phyloP scores from a whole-genome alignment of 2,329 filamentous ascomycete genomes.

The Fusarium graminum region DNA sequence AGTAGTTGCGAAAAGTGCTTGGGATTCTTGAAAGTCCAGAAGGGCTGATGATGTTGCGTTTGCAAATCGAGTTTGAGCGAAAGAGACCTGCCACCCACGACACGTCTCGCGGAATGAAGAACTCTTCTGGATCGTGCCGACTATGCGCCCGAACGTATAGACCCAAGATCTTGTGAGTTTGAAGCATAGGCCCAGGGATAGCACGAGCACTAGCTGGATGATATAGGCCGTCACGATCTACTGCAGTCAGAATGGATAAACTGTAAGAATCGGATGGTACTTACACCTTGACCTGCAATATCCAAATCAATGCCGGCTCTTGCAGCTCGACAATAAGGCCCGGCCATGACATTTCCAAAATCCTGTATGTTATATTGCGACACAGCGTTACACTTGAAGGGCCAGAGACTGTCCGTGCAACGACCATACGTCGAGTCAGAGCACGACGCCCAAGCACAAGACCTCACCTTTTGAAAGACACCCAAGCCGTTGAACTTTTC shows the following conservation, averaged over 20 bases:
- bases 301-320: neutral
- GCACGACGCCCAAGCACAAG: conserved; percentile 11
- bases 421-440: conserved; percentile 3
- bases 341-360: neutral
- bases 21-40: conserved; percentile 8
- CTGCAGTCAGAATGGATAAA: neutral
- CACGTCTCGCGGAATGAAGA: accelerated
- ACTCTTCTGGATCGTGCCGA: too few relatives aligned
- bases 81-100: neutral
- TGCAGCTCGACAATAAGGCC: conserved; percentile 3
- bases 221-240: conserved; percentile 7
- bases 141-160: neutral
- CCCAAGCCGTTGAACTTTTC: neutral
- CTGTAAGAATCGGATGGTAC: accelerated
- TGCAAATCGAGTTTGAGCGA: neutral
- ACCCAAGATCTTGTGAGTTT: conserved; percentile 3
- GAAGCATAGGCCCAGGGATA: neutral
- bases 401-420: neutral
- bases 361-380: neutral
- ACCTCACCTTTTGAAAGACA: neutral
- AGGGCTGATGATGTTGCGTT: neutral
- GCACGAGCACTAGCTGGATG: neutral
- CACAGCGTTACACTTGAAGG: neutral
- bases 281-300: neutral
- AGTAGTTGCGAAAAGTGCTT: conserved; percentile 6